Evolutionary conservation across 768 basidiomycete species (phyloP).

Genomic region (Agaricus blazei): DNA sequence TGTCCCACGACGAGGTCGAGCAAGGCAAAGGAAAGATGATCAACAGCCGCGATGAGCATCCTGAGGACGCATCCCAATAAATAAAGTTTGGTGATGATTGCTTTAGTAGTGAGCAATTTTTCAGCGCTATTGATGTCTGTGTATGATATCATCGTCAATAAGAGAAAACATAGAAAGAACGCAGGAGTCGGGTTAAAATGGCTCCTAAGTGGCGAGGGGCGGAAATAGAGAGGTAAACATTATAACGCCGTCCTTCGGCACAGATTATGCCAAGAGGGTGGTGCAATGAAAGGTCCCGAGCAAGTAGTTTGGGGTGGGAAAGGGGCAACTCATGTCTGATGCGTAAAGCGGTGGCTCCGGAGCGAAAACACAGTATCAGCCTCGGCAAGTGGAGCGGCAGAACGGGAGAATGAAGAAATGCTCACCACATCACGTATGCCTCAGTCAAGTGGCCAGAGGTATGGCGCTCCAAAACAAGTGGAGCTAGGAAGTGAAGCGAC

Average conservation of each 20-base stretch:
- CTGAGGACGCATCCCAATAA: background rate
- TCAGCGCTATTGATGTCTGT: background rate
- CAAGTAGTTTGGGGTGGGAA: background rate
- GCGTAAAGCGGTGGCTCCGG: background rate
- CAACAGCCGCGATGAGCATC: background rate
- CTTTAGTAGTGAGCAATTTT: background rate
- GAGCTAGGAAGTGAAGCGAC: conserved; percentile 19
- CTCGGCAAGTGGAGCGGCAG: background rate
- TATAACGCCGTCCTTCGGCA: background rate
- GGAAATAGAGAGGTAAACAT: background rate
- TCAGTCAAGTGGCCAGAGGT: background rate
- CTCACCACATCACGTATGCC: conserved; percentile 1
- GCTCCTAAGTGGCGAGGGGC: background rate
- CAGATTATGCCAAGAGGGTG: background rate
- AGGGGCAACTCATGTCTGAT: background rate
- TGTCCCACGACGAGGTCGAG: background rate
- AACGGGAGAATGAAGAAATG: background rate
- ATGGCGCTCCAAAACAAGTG: background rate
- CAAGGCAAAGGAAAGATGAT: background rate
- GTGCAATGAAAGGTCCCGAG: background rate
- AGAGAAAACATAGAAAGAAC: background rate
- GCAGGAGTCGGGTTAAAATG: background rate
- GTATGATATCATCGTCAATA: conserved; percentile 1
- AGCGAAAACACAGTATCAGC: background rate
- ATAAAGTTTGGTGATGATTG: background rate